Conservation (phyloP, 192 early-diverging fungal genomes). For the Gryganskiella cystojenkinii region DNA sequence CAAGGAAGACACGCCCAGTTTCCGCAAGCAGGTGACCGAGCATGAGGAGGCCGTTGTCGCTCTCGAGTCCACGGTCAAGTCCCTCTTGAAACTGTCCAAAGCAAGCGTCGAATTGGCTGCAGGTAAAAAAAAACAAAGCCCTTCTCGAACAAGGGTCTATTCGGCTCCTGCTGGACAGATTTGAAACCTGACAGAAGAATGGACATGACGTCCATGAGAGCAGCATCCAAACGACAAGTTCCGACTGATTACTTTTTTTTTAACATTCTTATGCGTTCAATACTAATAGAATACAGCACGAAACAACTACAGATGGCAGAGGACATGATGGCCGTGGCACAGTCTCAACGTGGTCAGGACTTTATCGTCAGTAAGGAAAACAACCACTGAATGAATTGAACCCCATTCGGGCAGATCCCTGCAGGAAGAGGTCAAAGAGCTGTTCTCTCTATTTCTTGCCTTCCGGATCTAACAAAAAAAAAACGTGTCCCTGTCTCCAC, state of each 20-base stretch:
- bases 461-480: neutral
- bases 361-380: slow-evolving; percentile 48
- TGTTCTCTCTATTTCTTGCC: neutral
- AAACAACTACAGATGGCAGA: slow-evolving; percentile 64
- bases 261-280: neutral
- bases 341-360: slow-evolving; percentile 61
- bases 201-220: neutral
- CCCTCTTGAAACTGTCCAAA: slow-evolving; percentile 63
- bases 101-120: slow-evolving; percentile 62
- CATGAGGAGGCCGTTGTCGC: slow-evolving; percentile 64
- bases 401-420: no score
- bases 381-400: neutral
- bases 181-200: neutral
- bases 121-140: slow-evolving; percentile 45
- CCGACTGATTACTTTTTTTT: neutral
- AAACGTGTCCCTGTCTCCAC: neutral
- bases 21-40: slow-evolving; percentile 60
- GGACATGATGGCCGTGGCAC: slow-evolving; percentile 62
- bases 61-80: slow-evolving; percentile 62
- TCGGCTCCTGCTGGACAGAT: neutral
- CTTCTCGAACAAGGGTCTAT: neutral
- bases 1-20: slow-evolving; percentile 67
- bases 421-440: no score
- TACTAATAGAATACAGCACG: slow-evolving; percentile 56
- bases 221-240: neutral